phyloP scores from a whole-genome alignment of 768 basidiomycete genomes.

The Grammothele lineata region DNA sequence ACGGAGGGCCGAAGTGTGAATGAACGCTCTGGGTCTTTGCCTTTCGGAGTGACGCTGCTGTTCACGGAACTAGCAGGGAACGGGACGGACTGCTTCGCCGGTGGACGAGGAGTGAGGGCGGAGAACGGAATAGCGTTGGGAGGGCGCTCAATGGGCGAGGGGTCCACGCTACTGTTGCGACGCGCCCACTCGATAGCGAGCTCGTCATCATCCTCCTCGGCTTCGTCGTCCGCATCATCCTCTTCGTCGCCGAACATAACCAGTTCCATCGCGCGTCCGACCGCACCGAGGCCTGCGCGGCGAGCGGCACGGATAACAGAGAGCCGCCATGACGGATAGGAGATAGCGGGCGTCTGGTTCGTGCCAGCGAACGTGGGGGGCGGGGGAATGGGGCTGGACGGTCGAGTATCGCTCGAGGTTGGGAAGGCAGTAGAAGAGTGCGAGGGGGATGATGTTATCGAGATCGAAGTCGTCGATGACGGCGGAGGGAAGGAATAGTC shows the following conservation, averaged over 20 bases:
- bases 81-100: no score
- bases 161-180: conserved; percentile 1
- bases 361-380: no score
- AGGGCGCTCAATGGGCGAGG: conserved; percentile 18
- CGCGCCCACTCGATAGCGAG: conserved; percentile 17
- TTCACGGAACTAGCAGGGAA: no score
- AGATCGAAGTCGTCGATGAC: neutral
- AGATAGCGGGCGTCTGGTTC: conserved; percentile 25
- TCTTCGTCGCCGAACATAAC: conserved; percentile 21
- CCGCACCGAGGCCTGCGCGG: conserved; percentile 54
- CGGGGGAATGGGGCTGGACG: no score
- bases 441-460: neutral
- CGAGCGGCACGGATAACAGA: conserved; percentile 47
- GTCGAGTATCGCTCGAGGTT: no score
- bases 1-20: neutral
- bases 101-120: no score
- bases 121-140: neutral
- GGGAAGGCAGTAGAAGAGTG: no score
- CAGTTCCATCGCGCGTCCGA: conserved; percentile 48
- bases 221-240: conserved; percentile 1
- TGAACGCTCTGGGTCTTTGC: neutral
- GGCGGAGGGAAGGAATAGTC: neutral
- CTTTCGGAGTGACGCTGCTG: no score
- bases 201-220: conserved; percentile 16
- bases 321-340: conserved; percentile 67